phyloP scores from a whole-genome alignment of 2,329 filamentous ascomycete genomes.

The Phoma sp. region DNA sequence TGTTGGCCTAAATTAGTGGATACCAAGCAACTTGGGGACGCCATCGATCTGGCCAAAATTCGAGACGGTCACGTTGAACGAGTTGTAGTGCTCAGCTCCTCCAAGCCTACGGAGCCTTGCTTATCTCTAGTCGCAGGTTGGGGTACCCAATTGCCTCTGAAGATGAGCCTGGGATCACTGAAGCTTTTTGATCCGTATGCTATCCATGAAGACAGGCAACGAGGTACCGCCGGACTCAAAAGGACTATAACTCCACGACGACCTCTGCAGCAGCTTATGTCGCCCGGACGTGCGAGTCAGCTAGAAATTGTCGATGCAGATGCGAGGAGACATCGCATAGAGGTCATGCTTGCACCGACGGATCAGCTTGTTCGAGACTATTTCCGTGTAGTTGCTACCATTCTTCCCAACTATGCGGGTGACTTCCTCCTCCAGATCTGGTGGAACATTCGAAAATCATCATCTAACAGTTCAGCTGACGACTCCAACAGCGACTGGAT shows the following conservation, averaged over 20 bases:
- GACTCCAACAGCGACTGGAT: conserved; percentile 42
- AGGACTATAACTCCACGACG: conserved; percentile 35
- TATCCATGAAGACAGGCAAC: conserved; percentile 35
- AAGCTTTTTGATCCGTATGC: conserved; percentile 45
- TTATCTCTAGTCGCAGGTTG: conserved; percentile 46
- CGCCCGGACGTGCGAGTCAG: conserved; percentile 33
- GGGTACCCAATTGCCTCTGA: conserved; percentile 44
- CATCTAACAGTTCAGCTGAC: conserved; percentile 19
- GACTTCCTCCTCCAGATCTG: conserved; percentile 48
- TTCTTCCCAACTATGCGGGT: conserved; percentile 45
- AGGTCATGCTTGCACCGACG: conserved; percentile 39
- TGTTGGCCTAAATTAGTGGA: conserved; percentile 44
- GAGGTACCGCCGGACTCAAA: conserved; percentile 42
- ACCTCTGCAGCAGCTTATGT: conserved; percentile 33
- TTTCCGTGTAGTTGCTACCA: conserved; percentile 40
- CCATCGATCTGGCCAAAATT: conserved; percentile 42
- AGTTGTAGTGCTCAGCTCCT: conserved; percentile 34
- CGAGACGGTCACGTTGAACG: conserved; percentile 42
- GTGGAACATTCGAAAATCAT: conserved; percentile 45
- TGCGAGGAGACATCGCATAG: conserved; percentile 39
- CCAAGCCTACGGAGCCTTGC: conserved; percentile 25
- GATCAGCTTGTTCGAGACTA: conserved; percentile 37
- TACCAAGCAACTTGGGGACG: conserved; percentile 30
- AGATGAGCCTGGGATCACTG: conserved; percentile 33
- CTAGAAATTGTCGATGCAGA: conserved; percentile 45